phyloP scores from a whole-genome alignment of 2,329 filamentous ascomycete species.

The Ustulina deusta region DNA sequence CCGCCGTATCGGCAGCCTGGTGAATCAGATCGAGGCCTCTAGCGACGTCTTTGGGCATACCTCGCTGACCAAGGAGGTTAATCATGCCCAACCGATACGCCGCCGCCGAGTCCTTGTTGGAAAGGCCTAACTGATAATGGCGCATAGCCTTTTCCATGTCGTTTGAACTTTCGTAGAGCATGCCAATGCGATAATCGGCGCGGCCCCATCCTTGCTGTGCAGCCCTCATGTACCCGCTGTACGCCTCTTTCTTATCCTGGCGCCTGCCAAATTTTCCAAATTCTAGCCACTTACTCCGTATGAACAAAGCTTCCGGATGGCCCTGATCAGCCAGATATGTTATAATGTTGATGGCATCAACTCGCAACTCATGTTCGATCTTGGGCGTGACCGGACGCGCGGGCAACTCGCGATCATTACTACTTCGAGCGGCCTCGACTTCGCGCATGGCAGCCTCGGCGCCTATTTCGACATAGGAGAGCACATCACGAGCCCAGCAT shows the following conservation, averaged over 20 bases:
- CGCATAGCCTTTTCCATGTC: constrained; percentile 90
- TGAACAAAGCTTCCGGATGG: constrained; percentile 94
- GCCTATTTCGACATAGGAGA: constrained; percentile 88
- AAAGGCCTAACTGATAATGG: constrained; percentile 87
- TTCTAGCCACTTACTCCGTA: constrained; percentile 95
- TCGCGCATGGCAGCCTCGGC: constrained; percentile 81
- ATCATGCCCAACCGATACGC: constrained; percentile 94
- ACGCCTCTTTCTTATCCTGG: constrained; percentile 94
- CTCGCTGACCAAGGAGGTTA: constrained; percentile 93
- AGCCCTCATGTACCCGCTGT: constrained; percentile 85
- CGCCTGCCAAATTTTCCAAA: constrained; percentile 95
- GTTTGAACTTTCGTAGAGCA: constrained; percentile 97
- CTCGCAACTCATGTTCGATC: constrained; percentile 86
- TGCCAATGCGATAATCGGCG: constrained; percentile 96
- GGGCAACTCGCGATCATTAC: constrained; percentile 53
- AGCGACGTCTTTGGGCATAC: constrained; percentile 83
- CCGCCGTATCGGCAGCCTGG: constrained; percentile 84
- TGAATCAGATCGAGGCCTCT: constrained; percentile 85
- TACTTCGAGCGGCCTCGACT: constrained; percentile 52
- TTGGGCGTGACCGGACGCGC: constrained; percentile 81
- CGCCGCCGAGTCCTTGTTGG: constrained; percentile 86
- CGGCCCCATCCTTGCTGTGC: constrained; percentile 86
- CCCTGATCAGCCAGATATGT: constrained; percentile 89
- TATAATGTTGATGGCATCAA: constrained; percentile 93
- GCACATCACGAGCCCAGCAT: constrained; percentile 93